Evolutionary conservation across 2,329 filamentous ascomycete species (phyloP).

Genomic region (Arthrocladium fulminans): DNA sequence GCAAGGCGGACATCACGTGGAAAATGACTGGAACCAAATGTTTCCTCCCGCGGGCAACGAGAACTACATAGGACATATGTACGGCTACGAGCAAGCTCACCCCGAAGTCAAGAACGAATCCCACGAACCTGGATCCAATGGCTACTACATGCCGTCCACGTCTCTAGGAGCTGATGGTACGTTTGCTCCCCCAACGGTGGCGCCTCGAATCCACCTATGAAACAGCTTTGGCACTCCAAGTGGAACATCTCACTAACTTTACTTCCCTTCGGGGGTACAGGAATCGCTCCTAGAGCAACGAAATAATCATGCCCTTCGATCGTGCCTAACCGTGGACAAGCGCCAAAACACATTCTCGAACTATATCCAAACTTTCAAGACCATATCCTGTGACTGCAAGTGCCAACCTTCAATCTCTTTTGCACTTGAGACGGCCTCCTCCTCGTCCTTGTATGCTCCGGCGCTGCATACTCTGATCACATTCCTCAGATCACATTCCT

Average conservation of each 20-base stretch:
- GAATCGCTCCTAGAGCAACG: slow-evolving; percentile 48
- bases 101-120: slow-evolving; percentile 46
- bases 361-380: slow-evolving; percentile 64
- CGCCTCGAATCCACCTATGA: slow-evolving; percentile 43
- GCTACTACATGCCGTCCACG: slow-evolving; percentile 40
- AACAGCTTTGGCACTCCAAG: slow-evolving; percentile 36
- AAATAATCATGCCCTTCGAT: slow-evolving; percentile 38
- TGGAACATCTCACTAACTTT: slow-evolving; percentile 48
- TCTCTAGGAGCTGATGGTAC: slow-evolving; percentile 38
- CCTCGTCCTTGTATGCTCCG: slow-evolving; percentile 62
- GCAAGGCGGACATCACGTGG: slow-evolving; percentile 41
- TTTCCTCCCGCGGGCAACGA: slow-evolving; percentile 64
- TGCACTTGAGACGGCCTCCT: slow-evolving; percentile 59
- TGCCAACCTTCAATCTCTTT: slow-evolving; percentile 60
- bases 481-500: slow-evolving; percentile 48
- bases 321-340: slow-evolving; percentile 57
- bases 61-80: slow-evolving; percentile 54
- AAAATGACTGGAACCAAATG: slow-evolving; percentile 66
- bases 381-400: slow-evolving; percentile 65
- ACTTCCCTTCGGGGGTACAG: slow-evolving; percentile 49
- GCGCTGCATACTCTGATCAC: slow-evolving; percentile 63
- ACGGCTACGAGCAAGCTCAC: slow-evolving; percentile 62
- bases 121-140: slow-evolving; percentile 39
- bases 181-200: slow-evolving; percentile 37
- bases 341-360: slow-evolving; percentile 62